Evolutionary conservation across 2,329 filamentous ascomycete species (phyloP).

Genomic region (Graphilbum sp.): DNA sequence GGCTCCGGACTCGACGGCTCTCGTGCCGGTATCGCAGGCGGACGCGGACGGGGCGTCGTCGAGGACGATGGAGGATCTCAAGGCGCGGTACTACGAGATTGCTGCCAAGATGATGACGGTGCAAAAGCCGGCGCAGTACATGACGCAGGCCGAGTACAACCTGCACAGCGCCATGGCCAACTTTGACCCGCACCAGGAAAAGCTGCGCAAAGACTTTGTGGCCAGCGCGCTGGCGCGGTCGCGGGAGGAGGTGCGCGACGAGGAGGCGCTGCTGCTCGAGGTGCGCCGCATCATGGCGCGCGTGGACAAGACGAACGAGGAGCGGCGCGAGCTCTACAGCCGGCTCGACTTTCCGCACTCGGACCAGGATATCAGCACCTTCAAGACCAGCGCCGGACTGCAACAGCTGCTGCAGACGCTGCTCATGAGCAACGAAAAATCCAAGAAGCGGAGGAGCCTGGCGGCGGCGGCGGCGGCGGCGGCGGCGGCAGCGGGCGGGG

Average conservation of each 20-base stretch:
- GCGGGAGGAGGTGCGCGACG: slow-evolving; percentile 79
- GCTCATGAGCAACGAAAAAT: slow-evolving; percentile 59
- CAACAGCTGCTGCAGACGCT: slow-evolving; percentile 69
- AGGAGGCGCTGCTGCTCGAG: slow-evolving; percentile 76
- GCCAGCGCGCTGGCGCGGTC: slow-evolving; percentile 62
- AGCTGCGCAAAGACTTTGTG: slow-evolving; percentile 69
- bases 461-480: too few species aligned
- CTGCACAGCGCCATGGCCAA: slow-evolving; percentile 73
- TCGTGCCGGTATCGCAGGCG: slow-evolving; percentile 33
- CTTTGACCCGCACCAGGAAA: slow-evolving; percentile 70
- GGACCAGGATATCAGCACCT: slow-evolving; percentile 55
- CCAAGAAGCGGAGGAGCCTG: slow-evolving; percentile 69
- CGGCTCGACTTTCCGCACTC: slow-evolving; percentile 66
- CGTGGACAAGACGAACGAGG: slow-evolving; percentile 71
- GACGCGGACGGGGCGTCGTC: neutral
- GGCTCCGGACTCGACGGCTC: slow-evolving; percentile 23
- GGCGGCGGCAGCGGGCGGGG: too few species aligned
- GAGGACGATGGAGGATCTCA: slow-evolving; percentile 77
- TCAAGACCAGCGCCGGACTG: slow-evolving; percentile 68
- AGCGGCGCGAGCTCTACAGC: slow-evolving; percentile 73
- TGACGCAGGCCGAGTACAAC: slow-evolving; percentile 73
- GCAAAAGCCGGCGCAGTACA: slow-evolving; percentile 65
- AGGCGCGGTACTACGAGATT: slow-evolving; percentile 78
- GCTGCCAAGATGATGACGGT: slow-evolving; percentile 68
- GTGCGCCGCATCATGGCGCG: slow-evolving; percentile 81